Evolutionary conservation across 768 basidiomycete species (phyloP).

Genomic region (Boletus fagicola): DNA sequence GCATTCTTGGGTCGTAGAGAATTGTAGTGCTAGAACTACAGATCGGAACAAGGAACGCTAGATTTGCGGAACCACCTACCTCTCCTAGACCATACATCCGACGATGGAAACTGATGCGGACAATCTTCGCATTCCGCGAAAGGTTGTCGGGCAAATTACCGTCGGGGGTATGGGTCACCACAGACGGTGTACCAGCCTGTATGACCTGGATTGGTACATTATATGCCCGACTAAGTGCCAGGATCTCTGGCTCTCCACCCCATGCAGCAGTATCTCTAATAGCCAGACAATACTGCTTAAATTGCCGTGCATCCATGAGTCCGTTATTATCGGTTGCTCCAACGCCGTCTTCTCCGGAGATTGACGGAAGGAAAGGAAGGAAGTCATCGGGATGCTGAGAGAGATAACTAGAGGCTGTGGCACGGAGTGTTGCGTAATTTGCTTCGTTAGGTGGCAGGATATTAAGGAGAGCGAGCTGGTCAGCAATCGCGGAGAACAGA

Average conservation of each 20-base stretch:
- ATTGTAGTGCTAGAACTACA: constrained; percentile 72
- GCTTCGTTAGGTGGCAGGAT: constrained; percentile 58
- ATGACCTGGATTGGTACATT: constrained; percentile 88
- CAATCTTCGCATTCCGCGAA: constrained; percentile 38
- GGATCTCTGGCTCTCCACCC: constrained; percentile 98
- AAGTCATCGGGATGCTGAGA: constrained; percentile 84
- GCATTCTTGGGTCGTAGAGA: constrained; percentile 62
- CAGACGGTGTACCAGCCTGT: constrained; percentile 74
- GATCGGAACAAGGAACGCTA: constrained; percentile 4
- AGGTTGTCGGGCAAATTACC: constrained; percentile 31
- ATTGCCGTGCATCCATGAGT: constrained; percentile 65
- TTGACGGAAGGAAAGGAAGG: constrained; percentile 84
- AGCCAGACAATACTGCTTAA: constrained; percentile 69
- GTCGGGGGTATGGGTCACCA: constrained; percentile 78
- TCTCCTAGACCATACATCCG: constrained; percentile 95
- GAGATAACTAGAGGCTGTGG: constrained; percentile 78
- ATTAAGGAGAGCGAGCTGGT: constrained; percentile 79
- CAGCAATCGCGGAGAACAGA: constrained; percentile 90
- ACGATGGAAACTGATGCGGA: constrained; percentile 88
- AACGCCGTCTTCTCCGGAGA: constrained; percentile 63
- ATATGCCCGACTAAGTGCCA: constrained; percentile 80
- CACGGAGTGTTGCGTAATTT: constrained; percentile 59
- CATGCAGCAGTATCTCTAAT: constrained; percentile 86
- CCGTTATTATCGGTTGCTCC: constrained; percentile 60
- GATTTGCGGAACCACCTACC: constrained; percentile 45